Evolutionary conservation across 2,329 filamentous ascomycete genomes (phyloP).

Genomic region (Paraphaeosphaeria sporulosa): DNA sequence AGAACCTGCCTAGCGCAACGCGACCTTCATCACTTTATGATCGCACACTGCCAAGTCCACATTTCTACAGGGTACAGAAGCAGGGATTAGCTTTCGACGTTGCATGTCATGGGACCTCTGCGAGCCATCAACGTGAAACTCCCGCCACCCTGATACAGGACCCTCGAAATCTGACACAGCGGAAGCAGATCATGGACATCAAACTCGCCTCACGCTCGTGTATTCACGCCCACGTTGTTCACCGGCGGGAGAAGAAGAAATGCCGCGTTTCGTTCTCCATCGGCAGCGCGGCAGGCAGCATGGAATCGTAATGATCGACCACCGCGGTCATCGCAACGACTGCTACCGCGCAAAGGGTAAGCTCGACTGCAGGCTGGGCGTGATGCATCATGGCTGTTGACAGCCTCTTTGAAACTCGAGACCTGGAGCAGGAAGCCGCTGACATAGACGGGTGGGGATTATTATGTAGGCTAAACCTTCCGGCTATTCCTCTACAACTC

Average conservation of each 20-base stretch:
- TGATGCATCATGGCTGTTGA: constrained; percentile 4
- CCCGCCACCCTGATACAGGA: constrained; percentile 43
- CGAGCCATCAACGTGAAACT: constrained; percentile 46
- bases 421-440: constrained; percentile 8
- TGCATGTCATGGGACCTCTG: constrained; percentile 23
- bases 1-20: not conserved
- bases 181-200: constrained; percentile 42
- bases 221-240: constrained; percentile 12
- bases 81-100: constrained; percentile 13
- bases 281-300: not conserved
- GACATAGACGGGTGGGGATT: constrained; percentile 15
- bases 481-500: constrained; percentile 17
- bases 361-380: not conserved
- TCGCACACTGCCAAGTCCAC: not conserved
- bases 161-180: constrained; percentile 41
- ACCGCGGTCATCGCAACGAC: not conserved
- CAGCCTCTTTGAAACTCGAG: constrained; percentile 7
- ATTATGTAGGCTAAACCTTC: constrained; percentile 32
- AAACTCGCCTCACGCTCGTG: constrained; percentile 31
- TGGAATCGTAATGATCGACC: not conserved
- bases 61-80: not conserved
- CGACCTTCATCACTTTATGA: not conserved
- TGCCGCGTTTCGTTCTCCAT: not conserved
- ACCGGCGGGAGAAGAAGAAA: constrained; percentile 11
- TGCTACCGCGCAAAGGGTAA: not conserved